Percentiles rank a stretch among this genome's conserved stretches.
phyloP scores from a whole-genome alignment of 257 asterid species.

The Oldenlandia corymbosa region DNA sequence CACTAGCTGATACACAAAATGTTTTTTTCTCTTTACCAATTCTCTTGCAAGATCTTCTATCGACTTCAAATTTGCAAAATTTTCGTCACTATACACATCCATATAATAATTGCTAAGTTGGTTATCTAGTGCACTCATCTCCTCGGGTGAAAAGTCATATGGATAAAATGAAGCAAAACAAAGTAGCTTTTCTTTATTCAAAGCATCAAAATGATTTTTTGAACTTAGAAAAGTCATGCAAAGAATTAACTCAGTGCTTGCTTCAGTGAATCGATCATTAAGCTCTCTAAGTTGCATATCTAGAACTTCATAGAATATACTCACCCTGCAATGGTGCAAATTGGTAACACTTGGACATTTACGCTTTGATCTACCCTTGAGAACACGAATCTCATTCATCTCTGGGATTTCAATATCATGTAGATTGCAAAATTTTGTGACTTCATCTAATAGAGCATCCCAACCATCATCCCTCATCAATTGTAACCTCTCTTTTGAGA shows the following conservation, averaged over 20 bases:
- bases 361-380: not conserved
- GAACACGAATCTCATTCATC: not conserved
- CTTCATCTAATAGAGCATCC: not conserved
- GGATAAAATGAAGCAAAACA: not conserved
- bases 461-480: conserved; percentile 1
- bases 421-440: not conserved
- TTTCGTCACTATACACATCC: not conserved
- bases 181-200: no score
- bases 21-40: not conserved
- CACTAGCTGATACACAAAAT: not conserved
- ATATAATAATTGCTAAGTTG: not conserved
- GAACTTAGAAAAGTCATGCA: no score
- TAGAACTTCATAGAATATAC: not conserved
- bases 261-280: not conserved
- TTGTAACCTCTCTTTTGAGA: not conserved
- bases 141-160: not conserved
- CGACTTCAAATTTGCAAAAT: not conserved
- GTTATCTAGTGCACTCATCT: not conserved
- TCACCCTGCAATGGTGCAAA: not conserved
- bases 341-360: not conserved
- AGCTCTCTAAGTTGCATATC: not conserved
- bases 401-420: not conserved
- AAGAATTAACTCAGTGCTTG: no score
- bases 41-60: not conserved
- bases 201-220: no score